Base-by-base conservation (phyloP, 2,329 filamentous ascomycete species). In the Colletotrichum tropicale region DNA sequence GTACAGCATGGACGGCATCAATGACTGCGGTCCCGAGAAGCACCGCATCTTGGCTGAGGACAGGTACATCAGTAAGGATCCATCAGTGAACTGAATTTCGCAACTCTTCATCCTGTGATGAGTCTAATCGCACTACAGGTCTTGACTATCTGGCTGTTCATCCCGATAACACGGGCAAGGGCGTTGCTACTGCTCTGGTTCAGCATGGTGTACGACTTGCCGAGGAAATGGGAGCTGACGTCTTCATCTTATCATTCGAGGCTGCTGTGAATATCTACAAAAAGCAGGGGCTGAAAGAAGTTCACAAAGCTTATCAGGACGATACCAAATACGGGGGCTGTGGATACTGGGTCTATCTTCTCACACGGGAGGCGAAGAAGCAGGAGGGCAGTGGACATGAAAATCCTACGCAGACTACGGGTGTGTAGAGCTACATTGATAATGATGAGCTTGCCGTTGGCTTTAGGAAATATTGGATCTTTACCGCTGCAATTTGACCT, bases 141-240 rank as follows among this genome's bases (percentile, higher is more conserved):
- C 78, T 82, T 8, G 80, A 82, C 12, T 82, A 80, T 65, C 60
- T 82, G 26, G 81, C 81, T 18, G 81, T 82, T 8, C 80, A 82
- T 65, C 81, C 81, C 1, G 80, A 82, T 6, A 78, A 79, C 18
- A 77, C 80, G 69, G 77, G 80, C 10, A 78, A 81, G 38, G 81
- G 81, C 9, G 75, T 83, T 36, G 81, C 72, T 2, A 79, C 77
- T 0, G 62, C 74, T 10, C 76, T 82, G 18, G 78, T 82, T 8
- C 43, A 80, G 66, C 80, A 74, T 18, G 81, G 80, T 6, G 79
- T 82, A 9, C 66, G 58, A 24, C 56, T 77, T 65, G 81, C 81
- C 15, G 74, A 78, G 60, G 77, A 79, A 71, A 32, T 79, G 38
- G 81, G 80, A 3, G 16, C 82, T 13, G 75, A 78, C 16, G 71